Base-by-base conservation (phyloP, 495 filamentous ascomycete genomes). In the Penicillium robsamsonii region DNA sequence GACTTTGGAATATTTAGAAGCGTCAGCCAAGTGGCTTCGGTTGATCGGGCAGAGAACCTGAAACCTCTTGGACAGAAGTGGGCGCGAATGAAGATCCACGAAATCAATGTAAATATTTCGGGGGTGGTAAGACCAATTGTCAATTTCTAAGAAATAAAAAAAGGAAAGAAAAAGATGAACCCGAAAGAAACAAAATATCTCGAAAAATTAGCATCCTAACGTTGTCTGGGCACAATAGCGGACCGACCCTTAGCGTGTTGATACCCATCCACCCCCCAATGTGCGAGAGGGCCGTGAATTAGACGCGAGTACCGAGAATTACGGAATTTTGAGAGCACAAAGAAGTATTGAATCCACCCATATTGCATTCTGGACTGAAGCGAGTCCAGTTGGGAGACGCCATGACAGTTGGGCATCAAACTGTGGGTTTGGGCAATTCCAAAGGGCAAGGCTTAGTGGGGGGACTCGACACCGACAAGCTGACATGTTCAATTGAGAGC, bases 391-490 rank as follows among this genome's bases (percentile, higher is more conserved):
- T 62, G 67, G 35, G 35, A 53, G 55, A 62, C 59, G 60, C 65
- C 64, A 61, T 60, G 54, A 24, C 64, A 72, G 25, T 77, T 77
- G 75, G 75, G 75, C 74, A 77, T 69, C 73, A 77, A 76, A 41
- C n/a, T 52, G 43, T 38, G 48, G 33, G 55, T 69, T 67, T 62
- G 65, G 65, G 58, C 48, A 31, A 53, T 53, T 58, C 48, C 50
- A 46, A 46, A 58, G 45, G 35, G 60, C 40, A 49, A 50, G 42
- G 42, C 25, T 47, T 20, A 41, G 65, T 66, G 59, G 66, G 64
- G 65, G 47, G 31, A 50, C 2, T 60, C 50, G 58, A 55, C 58
- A 55, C 64, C 67, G 42, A 51, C 57, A 59, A 58, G 62, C 62
- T 71, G 71, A 73, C 70, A 64, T 76, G 73, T 73, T 69, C 67